Percentiles rank a stretch among this genome's conserved stretches.
These are phyloP conservation scores for sorghum (Sorghum bicolor) DNA, from an alignment of 176 grass and related monocot species.

Conservation along the genomic window DNA sequence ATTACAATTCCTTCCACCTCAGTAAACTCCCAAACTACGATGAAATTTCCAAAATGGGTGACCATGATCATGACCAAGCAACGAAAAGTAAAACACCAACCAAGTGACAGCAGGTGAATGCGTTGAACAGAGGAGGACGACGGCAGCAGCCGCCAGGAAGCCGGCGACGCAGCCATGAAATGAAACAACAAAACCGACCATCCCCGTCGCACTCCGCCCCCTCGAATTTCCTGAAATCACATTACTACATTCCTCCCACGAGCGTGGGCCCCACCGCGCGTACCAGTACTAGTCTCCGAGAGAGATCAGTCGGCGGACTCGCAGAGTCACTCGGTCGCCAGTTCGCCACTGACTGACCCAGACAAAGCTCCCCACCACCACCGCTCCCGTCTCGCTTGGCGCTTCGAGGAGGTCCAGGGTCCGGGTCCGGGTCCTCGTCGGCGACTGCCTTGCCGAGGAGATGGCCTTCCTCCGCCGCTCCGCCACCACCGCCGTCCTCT, in stretches of 20 bases:
- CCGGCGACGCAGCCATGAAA: neutral
- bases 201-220: neutral
- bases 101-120: too few relatives aligned
- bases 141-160: neutral
- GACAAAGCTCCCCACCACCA: neutral
- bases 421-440: constrained; percentile 1
- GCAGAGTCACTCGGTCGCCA: neutral
- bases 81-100: too few relatives aligned
- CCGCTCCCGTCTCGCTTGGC: neutral
- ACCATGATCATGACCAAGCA: too few relatives aligned
- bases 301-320: neutral
- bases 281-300: neutral
- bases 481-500: neutral
- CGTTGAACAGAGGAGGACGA: neutral
- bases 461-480: constrained; percentile 41
- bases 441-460: constrained; percentile 35
- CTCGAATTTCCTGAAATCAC: neutral
- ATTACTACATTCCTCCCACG: too few relatives aligned
- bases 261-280: neutral
- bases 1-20: neutral
- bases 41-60: too few relatives aligned
- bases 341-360: constrained; percentile 6
- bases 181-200: neutral
- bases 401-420: neutral
- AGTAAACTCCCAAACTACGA: too few relatives aligned